Evolutionary conservation across 306 rosid genomes (phyloP).

Genomic region (Ammopiptanthus mongolicus): DNA sequence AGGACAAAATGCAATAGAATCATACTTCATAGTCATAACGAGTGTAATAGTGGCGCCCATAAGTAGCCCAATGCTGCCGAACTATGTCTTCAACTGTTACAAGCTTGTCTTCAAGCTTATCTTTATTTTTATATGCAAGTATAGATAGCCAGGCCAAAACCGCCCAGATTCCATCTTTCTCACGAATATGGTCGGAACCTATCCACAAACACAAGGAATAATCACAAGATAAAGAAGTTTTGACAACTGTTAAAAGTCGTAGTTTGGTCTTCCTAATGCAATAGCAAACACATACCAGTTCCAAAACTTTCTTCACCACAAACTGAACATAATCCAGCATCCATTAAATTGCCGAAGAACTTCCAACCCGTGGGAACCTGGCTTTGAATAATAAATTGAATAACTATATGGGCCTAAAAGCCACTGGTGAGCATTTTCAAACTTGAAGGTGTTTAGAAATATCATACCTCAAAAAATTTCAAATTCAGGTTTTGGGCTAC

Average conservation of each 20-base stretch:
- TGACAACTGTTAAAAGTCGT: not conserved
- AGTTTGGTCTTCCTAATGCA: conserved; percentile 7
- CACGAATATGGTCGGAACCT: conserved; percentile 98
- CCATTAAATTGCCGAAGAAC: conserved; percentile 96
- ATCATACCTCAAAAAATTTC: conserved; percentile 88
- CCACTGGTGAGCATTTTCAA: not conserved
- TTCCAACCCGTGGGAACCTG: conserved; percentile 99
- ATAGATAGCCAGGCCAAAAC: conserved; percentile 97
- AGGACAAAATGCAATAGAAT: not conserved
- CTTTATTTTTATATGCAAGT: conserved; percentile 82
- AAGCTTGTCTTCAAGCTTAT: conserved; percentile 67
- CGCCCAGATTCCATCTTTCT: conserved; percentile 99
- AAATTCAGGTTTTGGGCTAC: conserved; percentile 87
- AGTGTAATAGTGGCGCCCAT: conserved; percentile 96
- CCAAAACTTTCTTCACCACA: conserved; percentile 99
- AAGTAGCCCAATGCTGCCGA: conserved; percentile 87
- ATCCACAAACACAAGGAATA: conserved; percentile 25
- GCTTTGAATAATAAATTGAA: conserved; percentile 16
- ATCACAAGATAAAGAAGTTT: conserved; percentile 13
- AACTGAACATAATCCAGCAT: conserved; percentile 86
- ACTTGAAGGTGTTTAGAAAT: not conserved
- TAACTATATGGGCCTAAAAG: not conserved
- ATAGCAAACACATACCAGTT: conserved; percentile 59
- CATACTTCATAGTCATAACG: conserved; percentile 92
- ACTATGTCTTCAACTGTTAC: conserved; percentile 95